Evolutionary conservation across 2,329 filamentous ascomycete species (phyloP).

Genomic region (Trichophyton verrucosum): DNA sequence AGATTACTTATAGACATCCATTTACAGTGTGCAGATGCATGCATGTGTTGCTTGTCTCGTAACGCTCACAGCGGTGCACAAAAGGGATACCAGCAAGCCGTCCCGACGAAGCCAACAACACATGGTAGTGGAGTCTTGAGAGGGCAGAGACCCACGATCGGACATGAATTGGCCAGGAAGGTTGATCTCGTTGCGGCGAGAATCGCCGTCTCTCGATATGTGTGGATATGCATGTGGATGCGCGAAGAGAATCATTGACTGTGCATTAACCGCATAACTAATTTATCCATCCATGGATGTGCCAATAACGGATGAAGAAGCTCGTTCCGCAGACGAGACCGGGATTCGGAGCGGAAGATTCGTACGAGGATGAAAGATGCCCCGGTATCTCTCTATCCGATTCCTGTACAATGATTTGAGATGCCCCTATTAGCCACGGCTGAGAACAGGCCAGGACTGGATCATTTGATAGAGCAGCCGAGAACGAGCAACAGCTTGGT

Average conservation of each 20-base stretch:
- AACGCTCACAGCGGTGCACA: too few relatives aligned
- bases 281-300: background rate
- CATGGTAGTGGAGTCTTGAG: background rate
- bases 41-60: background rate
- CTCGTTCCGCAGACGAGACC: background rate
- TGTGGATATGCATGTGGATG: background rate
- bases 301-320: background rate
- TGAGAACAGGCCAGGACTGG: background rate
- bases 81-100: too few relatives aligned
- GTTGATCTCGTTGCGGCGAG: background rate
- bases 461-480: too few relatives aligned
- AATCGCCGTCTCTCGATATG: background rate
- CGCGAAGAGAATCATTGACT: background rate
- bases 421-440: background rate
- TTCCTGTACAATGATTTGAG: background rate
- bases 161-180: background rate
- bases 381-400: background rate
- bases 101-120: background rate
- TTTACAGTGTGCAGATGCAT: background rate
- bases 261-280: background rate
- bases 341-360: background rate
- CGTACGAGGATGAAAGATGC: background rate
- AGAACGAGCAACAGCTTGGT: too few relatives aligned
- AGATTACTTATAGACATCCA: background rate
- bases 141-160: background rate